These are phyloP conservation scores for Leptographium lundbergii DNA, from an alignment of 2,329 filamentous ascomycete genomes.

Conservation along the genomic window DNA sequence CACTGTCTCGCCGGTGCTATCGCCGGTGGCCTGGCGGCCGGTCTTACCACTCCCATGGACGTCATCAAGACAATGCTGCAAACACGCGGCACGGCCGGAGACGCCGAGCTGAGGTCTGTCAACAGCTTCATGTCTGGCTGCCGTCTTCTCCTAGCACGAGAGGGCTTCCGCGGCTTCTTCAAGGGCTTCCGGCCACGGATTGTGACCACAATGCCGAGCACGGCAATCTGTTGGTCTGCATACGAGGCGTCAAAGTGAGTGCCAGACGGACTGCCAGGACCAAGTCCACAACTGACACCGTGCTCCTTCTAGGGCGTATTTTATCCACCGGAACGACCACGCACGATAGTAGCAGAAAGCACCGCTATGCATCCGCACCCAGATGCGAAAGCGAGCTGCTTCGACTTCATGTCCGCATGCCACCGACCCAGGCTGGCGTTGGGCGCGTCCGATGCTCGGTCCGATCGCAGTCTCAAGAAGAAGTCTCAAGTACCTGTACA, in stretches of 20 bases:
- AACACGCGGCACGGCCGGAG: conserved; percentile 70
- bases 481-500: neutral
- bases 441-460: neutral
- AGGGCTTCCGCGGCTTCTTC: conserved; percentile 80
- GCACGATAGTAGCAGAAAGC: neutral
- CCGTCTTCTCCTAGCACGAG: conserved; percentile 66
- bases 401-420: neutral
- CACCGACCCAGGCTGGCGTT: neutral
- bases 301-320: conserved; percentile 38
- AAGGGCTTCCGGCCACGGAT: conserved; percentile 84
- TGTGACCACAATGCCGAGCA: conserved; percentile 95
- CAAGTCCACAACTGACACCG: neutral
- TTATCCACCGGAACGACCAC: conserved; percentile 26
- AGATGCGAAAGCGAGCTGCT: neutral
- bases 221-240: conserved; percentile 94
- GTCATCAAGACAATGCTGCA: conserved; percentile 97
- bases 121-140: conserved; percentile 71
- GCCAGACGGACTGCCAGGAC: neutral
- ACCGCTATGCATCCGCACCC: neutral
- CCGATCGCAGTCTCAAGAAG: neutral
- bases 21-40: conserved; percentile 86
- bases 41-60: conserved; percentile 88
- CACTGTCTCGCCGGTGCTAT: conserved; percentile 88
- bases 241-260: conserved; percentile 58
- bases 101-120: conserved; percentile 73